Base-by-base conservation (phyloP, 2,329 filamentous ascomycete species). In the Annulohypoxylon truncatum region DNA sequence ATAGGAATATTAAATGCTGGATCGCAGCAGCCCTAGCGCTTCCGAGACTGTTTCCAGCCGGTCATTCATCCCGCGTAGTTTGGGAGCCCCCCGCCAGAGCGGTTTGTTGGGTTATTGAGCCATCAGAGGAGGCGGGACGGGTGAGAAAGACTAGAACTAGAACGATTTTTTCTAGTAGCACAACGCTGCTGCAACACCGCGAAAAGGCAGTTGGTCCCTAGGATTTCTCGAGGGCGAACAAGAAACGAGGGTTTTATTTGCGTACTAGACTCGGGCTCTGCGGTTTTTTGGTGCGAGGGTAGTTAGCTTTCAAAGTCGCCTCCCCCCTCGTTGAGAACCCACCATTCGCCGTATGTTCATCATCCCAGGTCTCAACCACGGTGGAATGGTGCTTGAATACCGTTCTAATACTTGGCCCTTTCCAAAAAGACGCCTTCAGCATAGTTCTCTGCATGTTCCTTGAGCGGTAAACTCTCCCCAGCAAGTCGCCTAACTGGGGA, bases 371-470 rank as follows among this genome's bases (percentile, higher is more conserved):
- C 66, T 70, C 35, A 46, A 69, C 57, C 51, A 61, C 63, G 66
- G 71, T 71, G 69, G 66, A 71, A 69, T 67, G 61, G 69, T 71
- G 66, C 61, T 69, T 68, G 66, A 65, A 57, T 64, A 47, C 53
- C 68, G 46, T 65, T 72, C 68, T 71, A 65, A 72, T 69, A 70
- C 71, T 61, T 68, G 60, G 64, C 64, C 65, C 50, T 68, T 63
- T 56, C 67, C 66, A 58, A 69, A 68, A 68, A 68, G 64, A 69
- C 62, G 61, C 53, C 57, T 66, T 53, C 71, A 71, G 66, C 64
- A 74, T 57, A 75, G 65, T 70, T 71, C 71, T 73, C 75, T 78
- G 79, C 77, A 81, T 80, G 80, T 80, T 79, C 73, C 78, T 79
- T 72, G 77, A 78, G 71, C 77, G 76, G 71, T 76, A 74, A 48